Percentiles rank a stretch among this genome's conserved stretches.
These are phyloP conservation scores for Lentinula aciculospora DNA, from an alignment of 768 basidiomycete species.

Conservation along the genomic window DNA sequence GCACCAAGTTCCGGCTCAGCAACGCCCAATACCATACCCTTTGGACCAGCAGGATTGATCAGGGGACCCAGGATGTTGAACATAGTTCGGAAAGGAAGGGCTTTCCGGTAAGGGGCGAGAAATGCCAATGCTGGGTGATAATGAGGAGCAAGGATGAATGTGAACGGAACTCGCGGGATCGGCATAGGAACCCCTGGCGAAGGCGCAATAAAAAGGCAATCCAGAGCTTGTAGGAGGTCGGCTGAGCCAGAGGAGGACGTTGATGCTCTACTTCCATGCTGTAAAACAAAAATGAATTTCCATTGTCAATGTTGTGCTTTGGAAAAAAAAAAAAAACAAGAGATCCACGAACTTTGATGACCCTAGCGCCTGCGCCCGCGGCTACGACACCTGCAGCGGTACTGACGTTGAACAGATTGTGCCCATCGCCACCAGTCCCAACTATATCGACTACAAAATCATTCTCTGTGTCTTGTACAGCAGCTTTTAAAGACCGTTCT, in stretches of 20 bases:
- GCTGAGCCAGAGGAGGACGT: conserved; percentile 95
- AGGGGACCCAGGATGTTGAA: conserved; percentile 95
- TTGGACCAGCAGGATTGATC: conserved; percentile 84
- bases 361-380: conserved; percentile 88
- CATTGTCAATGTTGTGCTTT: too few relatives aligned
- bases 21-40: conserved; percentile 88
- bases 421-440: conserved; percentile 92
- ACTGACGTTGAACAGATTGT: conserved; percentile 96
- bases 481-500: conserved; percentile 59
- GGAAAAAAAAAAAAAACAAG: too few relatives aligned
- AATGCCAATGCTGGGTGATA: conserved; percentile 85
- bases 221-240: conserved; percentile 83
- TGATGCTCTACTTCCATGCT: conserved; percentile 91
- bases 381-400: conserved; percentile 92
- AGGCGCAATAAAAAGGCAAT: conserved; percentile 67
- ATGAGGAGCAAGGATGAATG: conserved; percentile 90
- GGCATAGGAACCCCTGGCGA: conserved; percentile 49
- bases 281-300: too few relatives aligned
- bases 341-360: conserved; percentile 68
- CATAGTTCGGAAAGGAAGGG: conserved; percentile 91
- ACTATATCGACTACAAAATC: conserved; percentile 81
- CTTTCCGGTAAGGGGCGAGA: conserved; percentile 78
- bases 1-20: conserved; percentile 79
- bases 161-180: conserved; percentile 71
- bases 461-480: conserved; percentile 47